Evolutionary conservation across 2,329 filamentous ascomycete species (phyloP), one percentile per base, ranked within the genome.

Genomic region (Ascosphaera apis): DNA sequence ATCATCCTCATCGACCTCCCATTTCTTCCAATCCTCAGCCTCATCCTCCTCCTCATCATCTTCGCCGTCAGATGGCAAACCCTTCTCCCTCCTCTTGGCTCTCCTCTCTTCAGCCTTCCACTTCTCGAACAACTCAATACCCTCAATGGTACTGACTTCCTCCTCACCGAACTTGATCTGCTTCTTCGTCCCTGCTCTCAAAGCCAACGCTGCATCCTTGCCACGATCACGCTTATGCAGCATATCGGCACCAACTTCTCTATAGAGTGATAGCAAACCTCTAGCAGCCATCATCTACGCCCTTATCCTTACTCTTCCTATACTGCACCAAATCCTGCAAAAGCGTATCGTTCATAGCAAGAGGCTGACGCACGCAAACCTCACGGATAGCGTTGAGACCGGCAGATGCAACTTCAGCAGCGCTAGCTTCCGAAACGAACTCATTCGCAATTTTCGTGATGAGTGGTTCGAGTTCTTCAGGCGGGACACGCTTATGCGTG

Each of bases 201-300:
- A 61, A 12, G 75, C 75, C 52, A 98, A 84, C 1, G 81, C 72
- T 9, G 88, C 88, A 36, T 83, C 74, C 61, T 91, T 91, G 47
- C 88, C 88, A 46, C 88, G 72, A 51, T 93, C 88, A 49, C 78
- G 72, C 63, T 82, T 91, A 56, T 76, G 77, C 40, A 98, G 61
- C 59, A 95, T 69, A 44, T 91, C 80, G 0, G 88, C 81, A 25
- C 77, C 83, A 11, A 92, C 78, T 50, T 95, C 84, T 45, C 88
- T 67, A 61, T 91, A 98, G 4, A 98, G 64, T 16, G 81, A 82
- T 31, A 98, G 63, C 4, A 98, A 62, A 43, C 88, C 86, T 53
- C 88, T 86, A 11, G 86, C 83, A 5, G 88, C 88, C 88, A 98
- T 95, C 69, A 91, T 84, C n/a, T n/a, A 88, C 80, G 40, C 86